phyloP scores from a whole-genome alignment of 331 rosid genomes.

The Quercus tomentella region DNA sequence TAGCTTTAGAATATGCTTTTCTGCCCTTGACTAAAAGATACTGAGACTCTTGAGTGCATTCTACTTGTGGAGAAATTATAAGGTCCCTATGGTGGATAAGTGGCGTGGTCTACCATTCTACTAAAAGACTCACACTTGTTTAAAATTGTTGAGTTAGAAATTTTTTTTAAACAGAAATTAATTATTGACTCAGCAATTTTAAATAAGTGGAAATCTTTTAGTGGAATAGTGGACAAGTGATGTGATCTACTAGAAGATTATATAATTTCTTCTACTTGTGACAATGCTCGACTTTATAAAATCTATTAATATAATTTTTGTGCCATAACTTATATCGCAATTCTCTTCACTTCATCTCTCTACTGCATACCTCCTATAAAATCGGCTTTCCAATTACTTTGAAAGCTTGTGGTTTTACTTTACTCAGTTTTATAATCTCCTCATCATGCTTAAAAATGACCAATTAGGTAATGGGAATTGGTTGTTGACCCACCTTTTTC shows the following conservation, averaged over 20 bases:
- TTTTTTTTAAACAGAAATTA: too few species aligned
- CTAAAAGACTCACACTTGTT: too few species aligned
- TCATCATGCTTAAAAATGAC: neutral
- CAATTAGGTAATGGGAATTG: neutral
- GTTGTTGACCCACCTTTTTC: neutral
- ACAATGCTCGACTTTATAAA: neutral
- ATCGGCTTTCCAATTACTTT: neutral
- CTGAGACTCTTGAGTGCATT: too few species aligned
- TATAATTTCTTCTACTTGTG: neutral
- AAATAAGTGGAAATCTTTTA: too few species aligned
- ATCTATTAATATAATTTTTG: too few species aligned
- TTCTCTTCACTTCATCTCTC: too few species aligned
- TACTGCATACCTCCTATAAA: neutral
- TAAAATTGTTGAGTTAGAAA: too few species aligned
- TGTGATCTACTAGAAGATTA: accelerated
- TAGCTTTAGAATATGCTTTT: neutral
- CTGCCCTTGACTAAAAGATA: neutral
- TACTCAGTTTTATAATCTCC: neutral
- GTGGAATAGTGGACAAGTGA: too few species aligned
- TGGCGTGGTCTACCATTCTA: too few species aligned
- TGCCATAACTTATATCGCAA: accelerated
- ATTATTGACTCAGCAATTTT: too few species aligned
- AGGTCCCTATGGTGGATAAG: too few species aligned
- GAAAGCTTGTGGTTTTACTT: neutral
- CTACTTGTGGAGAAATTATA: too few species aligned